phyloP scores from a whole-genome alignment of 257 asterid genomes.

The Jacaranda copaia region DNA sequence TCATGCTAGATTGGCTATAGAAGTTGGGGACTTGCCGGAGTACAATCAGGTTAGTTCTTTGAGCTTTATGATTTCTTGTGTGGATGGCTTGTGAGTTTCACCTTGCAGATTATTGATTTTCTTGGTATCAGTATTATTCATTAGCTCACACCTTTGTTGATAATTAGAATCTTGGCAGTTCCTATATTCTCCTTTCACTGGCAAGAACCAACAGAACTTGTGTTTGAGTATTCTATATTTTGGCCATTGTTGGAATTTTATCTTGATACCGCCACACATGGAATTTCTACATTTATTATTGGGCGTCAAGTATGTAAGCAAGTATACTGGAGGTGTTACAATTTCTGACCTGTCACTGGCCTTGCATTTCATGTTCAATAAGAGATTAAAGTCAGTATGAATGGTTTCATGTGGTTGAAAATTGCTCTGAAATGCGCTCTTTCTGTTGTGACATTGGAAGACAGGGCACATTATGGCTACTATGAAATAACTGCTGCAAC shows the following conservation, averaged over 20 bases:
- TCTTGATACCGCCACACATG: not conserved
- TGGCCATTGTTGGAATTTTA: not conserved
- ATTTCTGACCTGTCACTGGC: not conserved
- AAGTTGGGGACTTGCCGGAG: constrained; percentile 93
- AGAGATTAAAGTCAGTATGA: constrained; percentile 1
- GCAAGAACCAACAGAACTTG: not conserved
- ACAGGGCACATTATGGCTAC: not conserved
- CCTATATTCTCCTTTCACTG: constrained; percentile 14
- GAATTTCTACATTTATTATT: too few relatives aligned
- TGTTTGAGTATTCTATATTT: constrained; percentile 10
- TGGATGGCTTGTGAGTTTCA: constrained; percentile 14
- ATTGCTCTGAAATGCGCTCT: not conserved
- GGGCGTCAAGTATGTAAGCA: too few relatives aligned
- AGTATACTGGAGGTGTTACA: too few relatives aligned
- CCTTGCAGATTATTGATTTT: constrained; percentile 10
- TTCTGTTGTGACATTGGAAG: not conserved
- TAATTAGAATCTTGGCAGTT: not conserved
- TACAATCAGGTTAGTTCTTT: constrained; percentile 79
- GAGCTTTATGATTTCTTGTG: constrained; percentile 29
- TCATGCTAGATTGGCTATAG: constrained; percentile 96
- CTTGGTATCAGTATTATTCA: not conserved
- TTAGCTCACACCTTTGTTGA: constrained; percentile 6
- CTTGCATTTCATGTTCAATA: not conserved
- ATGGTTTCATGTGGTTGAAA: not conserved
- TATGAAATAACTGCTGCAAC: not conserved